Percentiles rank a stretch among this genome's conserved stretches.
phyloP scores from a whole-genome alignment of 768 basidiomycete species.

The Chiua virens region DNA sequence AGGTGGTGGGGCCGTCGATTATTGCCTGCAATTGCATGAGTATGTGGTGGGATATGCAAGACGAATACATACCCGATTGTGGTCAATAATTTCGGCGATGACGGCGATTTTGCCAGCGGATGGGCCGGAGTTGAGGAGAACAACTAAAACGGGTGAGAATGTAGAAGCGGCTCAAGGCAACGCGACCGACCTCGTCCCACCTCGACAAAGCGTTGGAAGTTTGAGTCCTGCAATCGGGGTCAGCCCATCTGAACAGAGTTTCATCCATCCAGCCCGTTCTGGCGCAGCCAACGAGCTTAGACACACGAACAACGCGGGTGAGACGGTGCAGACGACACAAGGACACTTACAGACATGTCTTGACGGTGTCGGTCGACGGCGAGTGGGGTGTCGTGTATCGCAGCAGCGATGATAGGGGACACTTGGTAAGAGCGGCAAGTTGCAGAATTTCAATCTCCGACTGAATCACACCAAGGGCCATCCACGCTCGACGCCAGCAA shows the following conservation, averaged over 20 bases:
- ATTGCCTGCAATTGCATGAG: slow-evolving; percentile 62
- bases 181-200: slow-evolving; percentile 78
- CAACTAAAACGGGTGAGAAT: slow-evolving; percentile 46
- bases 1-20: slow-evolving; percentile 90
- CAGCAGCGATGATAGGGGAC: no score
- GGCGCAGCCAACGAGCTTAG: no score
- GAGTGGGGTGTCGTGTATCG: neutral
- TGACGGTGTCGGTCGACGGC: neutral
- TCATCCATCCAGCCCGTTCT: slow-evolving; percentile 14
- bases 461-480: neutral
- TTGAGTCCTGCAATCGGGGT: slow-evolving; percentile 59
- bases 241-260: slow-evolving; percentile 13
- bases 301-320: neutral
- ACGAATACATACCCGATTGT: slow-evolving; percentile 73
- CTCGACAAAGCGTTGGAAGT: slow-evolving; percentile 97
- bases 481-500: slow-evolving; percentile 20
- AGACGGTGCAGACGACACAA: accelerated
- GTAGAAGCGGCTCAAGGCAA: neutral
- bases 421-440: no score
- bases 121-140: slow-evolving; percentile 91
- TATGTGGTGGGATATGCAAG: no score
- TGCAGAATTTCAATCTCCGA: slow-evolving; percentile 17
- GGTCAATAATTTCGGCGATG: slow-evolving; percentile 97
- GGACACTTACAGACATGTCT: slow-evolving; percentile 24
- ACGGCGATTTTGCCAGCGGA: slow-evolving; percentile 87